Conservation (phyloP, 2,329 filamentous ascomycete genomes). For the Fusarium sp. region DNA sequence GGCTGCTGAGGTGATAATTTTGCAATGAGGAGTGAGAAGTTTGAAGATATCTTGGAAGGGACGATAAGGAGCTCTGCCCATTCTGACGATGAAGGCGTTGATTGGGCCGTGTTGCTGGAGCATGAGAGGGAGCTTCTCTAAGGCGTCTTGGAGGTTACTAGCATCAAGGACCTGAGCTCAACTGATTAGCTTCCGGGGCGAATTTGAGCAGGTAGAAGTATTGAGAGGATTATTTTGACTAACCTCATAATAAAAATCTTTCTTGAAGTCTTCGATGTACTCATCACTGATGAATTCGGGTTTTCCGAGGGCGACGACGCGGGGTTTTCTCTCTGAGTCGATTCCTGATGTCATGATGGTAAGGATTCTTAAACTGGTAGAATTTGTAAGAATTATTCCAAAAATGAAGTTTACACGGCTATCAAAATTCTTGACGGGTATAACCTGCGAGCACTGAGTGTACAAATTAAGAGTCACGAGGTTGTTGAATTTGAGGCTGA, state of each 20-base stretch:
- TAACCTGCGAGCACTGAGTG: rapidly evolving
- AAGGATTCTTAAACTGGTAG: too few relatives aligned
- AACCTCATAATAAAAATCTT: conserved; percentile 53
- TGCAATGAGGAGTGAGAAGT: conserved; percentile 53
- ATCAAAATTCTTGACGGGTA: rapidly evolving
- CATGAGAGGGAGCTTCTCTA: conserved; percentile 50
- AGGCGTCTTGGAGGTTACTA: conserved; percentile 49
- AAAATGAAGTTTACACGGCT: rapidly evolving
- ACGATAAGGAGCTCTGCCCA: conserved; percentile 60
- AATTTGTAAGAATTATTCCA: not conserved
- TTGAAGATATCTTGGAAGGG: conserved; percentile 60
- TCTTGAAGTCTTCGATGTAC: conserved; percentile 53
- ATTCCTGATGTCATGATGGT: conserved; percentile 2
- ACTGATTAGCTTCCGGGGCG: not conserved
- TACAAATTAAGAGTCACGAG: not conserved
- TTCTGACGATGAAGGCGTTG: conserved; percentile 60
- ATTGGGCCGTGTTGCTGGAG: conserved; percentile 53
- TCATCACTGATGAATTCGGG: conserved; percentile 52
- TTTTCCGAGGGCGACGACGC: conserved; percentile 54
- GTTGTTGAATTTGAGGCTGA: not conserved
- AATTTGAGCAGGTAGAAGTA: rapidly evolving
- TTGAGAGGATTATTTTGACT: not conserved
- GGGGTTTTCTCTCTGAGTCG: conserved; percentile 45
- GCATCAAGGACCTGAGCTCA: conserved; percentile 46
- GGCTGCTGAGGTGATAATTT: conserved; percentile 58